These are phyloP conservation scores for Hamamelis virginiana DNA, from an alignment of 164 flowering plant species.

Conservation along the genomic window DNA sequence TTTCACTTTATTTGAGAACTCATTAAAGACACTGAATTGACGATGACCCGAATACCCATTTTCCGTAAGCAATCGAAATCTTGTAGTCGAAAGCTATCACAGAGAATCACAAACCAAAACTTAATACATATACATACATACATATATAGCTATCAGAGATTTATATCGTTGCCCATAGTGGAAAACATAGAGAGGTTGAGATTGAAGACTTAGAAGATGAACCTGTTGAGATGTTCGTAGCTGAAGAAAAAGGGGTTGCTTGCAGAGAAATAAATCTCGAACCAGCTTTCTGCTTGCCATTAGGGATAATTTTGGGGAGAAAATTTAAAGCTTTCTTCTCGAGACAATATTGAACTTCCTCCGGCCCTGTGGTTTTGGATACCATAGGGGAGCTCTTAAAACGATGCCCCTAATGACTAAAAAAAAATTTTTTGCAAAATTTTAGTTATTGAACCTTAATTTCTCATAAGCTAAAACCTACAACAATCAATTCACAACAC, in stretches of 20 bases:
- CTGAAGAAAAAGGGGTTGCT: constrained; percentile 28
- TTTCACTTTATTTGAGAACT: constrained; percentile 68
- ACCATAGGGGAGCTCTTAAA: too few relatives aligned
- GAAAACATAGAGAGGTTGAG: background rate
- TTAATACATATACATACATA: constrained; percentile 1
- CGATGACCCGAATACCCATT: constrained; percentile 44
- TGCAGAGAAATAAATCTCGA: constrained; percentile 52
- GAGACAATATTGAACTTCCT: too few relatives aligned
- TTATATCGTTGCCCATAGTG: too few relatives aligned
- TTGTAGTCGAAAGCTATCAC: constrained; percentile 23
- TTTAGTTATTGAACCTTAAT: too few relatives aligned
- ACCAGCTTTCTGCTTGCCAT: constrained; percentile 74
- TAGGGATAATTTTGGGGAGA: too few relatives aligned
- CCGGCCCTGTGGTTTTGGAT: too few relatives aligned
- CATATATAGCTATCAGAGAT: background rate
- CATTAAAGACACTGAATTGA: constrained; percentile 71
- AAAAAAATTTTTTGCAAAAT: too few relatives aligned
- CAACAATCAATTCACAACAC: too few relatives aligned
- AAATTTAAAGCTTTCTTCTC: too few relatives aligned
- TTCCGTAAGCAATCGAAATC: constrained; percentile 27
- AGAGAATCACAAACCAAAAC: background rate
- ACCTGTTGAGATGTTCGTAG: constrained; percentile 39
- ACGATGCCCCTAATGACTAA: too few relatives aligned
- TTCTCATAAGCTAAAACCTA: too few relatives aligned
- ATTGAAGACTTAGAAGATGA: background rate